Evolutionary conservation across 805 yeast species (phyloP), one percentile per base, ranked within the genome.

Genomic region (Cyberlindnera nakhonratchasimensis): DNA sequence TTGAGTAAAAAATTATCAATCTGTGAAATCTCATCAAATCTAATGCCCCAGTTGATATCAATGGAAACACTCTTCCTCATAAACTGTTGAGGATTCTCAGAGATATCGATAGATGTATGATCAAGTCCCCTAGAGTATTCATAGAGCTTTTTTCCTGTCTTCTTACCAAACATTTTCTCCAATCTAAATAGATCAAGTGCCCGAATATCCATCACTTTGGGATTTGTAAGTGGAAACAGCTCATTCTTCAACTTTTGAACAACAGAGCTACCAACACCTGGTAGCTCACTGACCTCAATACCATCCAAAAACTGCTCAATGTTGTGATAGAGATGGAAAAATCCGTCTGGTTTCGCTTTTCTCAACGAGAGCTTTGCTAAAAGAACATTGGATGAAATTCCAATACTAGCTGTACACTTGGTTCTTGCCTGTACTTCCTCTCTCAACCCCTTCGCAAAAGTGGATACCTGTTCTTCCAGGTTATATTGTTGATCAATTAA

Each of bases 31-130:
- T 66, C 66, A 24, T 78, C 74, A 50, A 90, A 84, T 36, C 98
- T 59, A 1, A 91, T 85, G 0, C 96, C 98, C 82, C 88, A 91
- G 48, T 88, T 86, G 21, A 91, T 82, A 57, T 91, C 98, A 4
- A 89, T 84, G 0, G 96, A 87, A 0, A 91, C 74, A 1, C 93
- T 77, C 53, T 87, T 88, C 21, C 95, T 69, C 11, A 76, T 71
- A 16, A 79, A 69, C 39, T 65, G 77, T 13, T 68, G 64, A 9
- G 79, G 77, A 24, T 70, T 68, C 8, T 59, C 47, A 23, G 77
- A 59, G n/a, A 82, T 66, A 29, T 75, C 78, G 38, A 82, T 74
- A 5, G 72, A 72, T 0, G 84, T 75, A 34, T 67, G 64, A 61
- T 91, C 97, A 10, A 70, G 62, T 0, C 96, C 97, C 11, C 79